A percentile compares a stretch with the other conserved stretches of the same genome.
Evolutionary conservation across 352 stramenopile genomes (phyloP).

Genomic region (Hyaloperonospora arabidopsidis): DNA sequence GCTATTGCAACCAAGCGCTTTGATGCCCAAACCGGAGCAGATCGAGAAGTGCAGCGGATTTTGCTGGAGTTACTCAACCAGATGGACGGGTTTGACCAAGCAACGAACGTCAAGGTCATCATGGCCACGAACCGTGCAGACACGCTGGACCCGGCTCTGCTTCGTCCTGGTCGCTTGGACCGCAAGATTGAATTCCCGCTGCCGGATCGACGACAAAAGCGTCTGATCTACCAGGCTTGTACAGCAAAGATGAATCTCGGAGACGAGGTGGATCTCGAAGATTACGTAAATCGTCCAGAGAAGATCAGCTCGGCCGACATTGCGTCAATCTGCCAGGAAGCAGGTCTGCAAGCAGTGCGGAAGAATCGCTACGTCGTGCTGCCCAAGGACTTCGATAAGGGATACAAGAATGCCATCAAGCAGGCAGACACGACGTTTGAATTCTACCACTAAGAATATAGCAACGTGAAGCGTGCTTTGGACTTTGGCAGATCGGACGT

Average conservation of each 20-base stretch:
- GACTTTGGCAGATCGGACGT: no score
- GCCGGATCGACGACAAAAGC: constrained; percentile 98
- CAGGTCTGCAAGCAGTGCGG: constrained; percentile 97
- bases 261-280: constrained; percentile 98
- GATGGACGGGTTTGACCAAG: constrained; percentile 99
- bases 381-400: constrained; percentile 99
- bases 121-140: constrained; percentile 99
- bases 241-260: constrained; percentile 99
- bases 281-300: constrained; percentile 99
- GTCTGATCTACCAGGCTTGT: constrained; percentile 99
- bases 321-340: constrained; percentile 97
- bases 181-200: constrained; percentile 99
- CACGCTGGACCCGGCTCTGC: constrained; percentile 97
- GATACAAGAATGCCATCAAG: constrained; percentile 99
- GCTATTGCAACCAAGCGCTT: constrained; percentile 99
- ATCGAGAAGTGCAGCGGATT: constrained; percentile 97
- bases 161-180: constrained; percentile 96
- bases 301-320: constrained; percentile 99
- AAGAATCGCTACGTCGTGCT: constrained; percentile 99
- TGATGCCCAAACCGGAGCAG: constrained; percentile 96
- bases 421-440: constrained; percentile 97
- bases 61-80: constrained; percentile 99
- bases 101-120: constrained; percentile 99
- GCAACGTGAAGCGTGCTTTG: no score
- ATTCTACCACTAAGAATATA: constrained; percentile 91